These are phyloP conservation scores for Bacterosira constricta DNA, from an alignment of 108 stramenopile species.

Conservation along the genomic window DNA sequence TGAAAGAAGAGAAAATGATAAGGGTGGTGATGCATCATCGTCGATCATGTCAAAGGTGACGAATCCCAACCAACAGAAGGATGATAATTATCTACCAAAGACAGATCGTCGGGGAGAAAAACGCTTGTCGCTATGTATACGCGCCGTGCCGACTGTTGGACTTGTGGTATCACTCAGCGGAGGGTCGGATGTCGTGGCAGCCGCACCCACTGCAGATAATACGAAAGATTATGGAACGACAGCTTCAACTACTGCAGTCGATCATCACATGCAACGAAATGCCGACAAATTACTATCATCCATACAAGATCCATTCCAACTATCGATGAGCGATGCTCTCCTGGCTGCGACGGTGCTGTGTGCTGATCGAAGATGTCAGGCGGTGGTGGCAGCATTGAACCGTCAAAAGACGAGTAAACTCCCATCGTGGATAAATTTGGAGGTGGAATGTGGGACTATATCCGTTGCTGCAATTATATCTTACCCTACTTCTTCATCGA, in stretches of 20 bases:
- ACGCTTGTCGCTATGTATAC: constrained; percentile 71
- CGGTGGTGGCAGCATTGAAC: constrained; percentile 69
- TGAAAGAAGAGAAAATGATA: constrained; percentile 4
- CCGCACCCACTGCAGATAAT: too few relatives aligned
- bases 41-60: not conserved
- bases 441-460: constrained; percentile 76
- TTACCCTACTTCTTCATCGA: constrained; percentile 34
- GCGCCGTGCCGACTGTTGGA: constrained; percentile 68
- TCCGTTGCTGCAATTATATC: constrained; percentile 68
- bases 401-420: constrained; percentile 33
- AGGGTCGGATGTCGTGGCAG: constrained; percentile 33
- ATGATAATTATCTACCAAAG: constrained; percentile 43
- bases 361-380: constrained; percentile 78
- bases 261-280: constrained; percentile 59
- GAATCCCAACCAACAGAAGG: constrained; percentile 9
- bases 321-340: constrained; percentile 84
- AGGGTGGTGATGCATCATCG: constrained; percentile 21
- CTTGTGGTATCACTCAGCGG: constrained; percentile 83
- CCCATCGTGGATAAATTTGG: constrained; percentile 78
- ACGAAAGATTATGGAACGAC: constrained; percentile 32
- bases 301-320: constrained; percentile 77
- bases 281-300: constrained; percentile 70
- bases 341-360: constrained; percentile 82
- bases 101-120: constrained; percentile 44
- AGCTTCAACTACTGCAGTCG: constrained; percentile 2